Percentiles rank a stretch among this genome's conserved stretches.
Conservation (phyloP, 2,329 filamentous ascomycete species). For the Diaporthe vaccinii region DNA sequence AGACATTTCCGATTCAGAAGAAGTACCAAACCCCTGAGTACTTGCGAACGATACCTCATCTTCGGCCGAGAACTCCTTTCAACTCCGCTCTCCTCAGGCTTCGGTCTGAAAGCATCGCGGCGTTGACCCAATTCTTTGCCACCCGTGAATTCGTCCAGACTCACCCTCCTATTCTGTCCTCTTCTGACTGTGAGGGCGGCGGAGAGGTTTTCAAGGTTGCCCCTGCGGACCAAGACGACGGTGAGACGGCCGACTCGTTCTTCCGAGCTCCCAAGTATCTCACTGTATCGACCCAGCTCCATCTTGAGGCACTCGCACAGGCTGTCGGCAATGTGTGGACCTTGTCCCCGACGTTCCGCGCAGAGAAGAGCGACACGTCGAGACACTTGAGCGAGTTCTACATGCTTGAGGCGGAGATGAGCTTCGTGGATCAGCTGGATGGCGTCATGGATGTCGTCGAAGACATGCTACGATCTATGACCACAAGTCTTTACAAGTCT, state of each 20-base stretch:
- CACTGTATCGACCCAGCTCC: conserved; percentile 94
- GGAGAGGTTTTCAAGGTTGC: conserved; percentile 89
- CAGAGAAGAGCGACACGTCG: conserved; percentile 92
- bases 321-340: conserved; percentile 94
- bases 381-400: conserved; percentile 98
- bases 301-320: conserved; percentile 92
- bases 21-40: conserved; percentile 95
- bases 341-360: conserved; percentile 92
- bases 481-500: conserved; percentile 55
- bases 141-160: conserved; percentile 81
- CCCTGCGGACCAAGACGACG: conserved; percentile 54
- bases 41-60: conserved; percentile 87
- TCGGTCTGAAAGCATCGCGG: conserved; percentile 82
- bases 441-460: conserved; percentile 86
- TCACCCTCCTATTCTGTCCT: conserved; percentile 94
- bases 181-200: conserved; percentile 96
- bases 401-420: conserved; percentile 95
- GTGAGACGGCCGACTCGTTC: conserved; percentile 68
- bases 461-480: conserved; percentile 75
- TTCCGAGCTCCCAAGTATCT: conserved; percentile 93
- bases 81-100: conserved; percentile 86
- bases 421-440: conserved; percentile 79
- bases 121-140: conserved; percentile 82
- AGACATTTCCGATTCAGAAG: conserved; percentile 95
- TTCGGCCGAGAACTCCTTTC: conserved; percentile 84